phyloP scores from a whole-genome alignment of 2,329 filamentous ascomycete species.

The Alternaria hordeiaustralica region DNA sequence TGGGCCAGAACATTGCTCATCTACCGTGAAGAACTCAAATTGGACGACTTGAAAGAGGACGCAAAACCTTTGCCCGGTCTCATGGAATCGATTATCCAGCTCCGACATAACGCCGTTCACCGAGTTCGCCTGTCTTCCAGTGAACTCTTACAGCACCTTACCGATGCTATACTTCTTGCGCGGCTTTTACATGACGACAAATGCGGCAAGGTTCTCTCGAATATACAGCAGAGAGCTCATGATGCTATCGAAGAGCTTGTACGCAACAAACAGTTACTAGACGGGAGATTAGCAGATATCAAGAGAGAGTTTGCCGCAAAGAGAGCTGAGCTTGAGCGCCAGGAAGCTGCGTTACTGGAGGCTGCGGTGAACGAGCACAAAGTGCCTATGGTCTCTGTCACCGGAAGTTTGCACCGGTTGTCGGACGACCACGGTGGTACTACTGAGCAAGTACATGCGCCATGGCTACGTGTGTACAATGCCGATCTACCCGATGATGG shows the following conservation, averaged over 20 bases:
- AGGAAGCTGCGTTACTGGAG: neutral
- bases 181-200: neutral
- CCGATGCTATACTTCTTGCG: neutral
- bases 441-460: neutral
- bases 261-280: neutral
- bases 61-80: neutral
- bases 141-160: neutral
- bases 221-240: neutral
- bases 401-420: neutral
- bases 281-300: neutral
- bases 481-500: neutral
- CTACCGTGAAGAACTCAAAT: neutral
- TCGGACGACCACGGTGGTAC: too few species aligned
- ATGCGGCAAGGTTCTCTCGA: neutral
- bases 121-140: neutral
- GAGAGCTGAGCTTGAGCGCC: neutral
- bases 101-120: slow-evolving; percentile 2
- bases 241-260: neutral
- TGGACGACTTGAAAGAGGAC: neutral
- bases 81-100: neutral
- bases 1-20: neutral
- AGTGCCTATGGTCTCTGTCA: neutral
- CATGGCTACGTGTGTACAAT: neutral
- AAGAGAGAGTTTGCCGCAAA: neutral
- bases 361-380: neutral